Base-by-base conservation (phyloP, 1,284 basidiomycete species). In the Xerocomus nothofagi region DNA sequence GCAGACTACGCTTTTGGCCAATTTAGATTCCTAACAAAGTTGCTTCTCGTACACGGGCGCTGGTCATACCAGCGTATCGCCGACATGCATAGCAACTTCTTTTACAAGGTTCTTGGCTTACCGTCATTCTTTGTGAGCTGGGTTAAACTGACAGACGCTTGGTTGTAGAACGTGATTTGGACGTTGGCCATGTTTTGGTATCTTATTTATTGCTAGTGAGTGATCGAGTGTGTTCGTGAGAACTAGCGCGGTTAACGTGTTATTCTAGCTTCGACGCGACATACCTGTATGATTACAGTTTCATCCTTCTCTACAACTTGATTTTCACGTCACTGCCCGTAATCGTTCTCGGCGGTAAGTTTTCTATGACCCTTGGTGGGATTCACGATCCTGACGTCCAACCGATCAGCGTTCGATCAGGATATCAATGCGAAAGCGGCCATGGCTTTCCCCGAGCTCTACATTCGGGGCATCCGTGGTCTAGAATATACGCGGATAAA, bases 1-100 rank as follows among this genome's bases (percentile, higher is more conserved):
- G 94, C 96, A 14, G 96, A 98, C 70, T 98, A 98, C 60, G 95
- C 95, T 1, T 95, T 98, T 72, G 95, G 93, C 2, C 96, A 98
- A 66, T 99, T 99, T 77, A 78, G 95, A 47, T 98, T 88, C 76
- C 71, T 98, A 51, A 96, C 93, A 1, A 92, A 94, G 66, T 73
- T 98, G 34, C 76, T 99, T 15, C 79, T 99, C 51, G 96, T 98
- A 4, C 95, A 98, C 63, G 95, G 95, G 6, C 84, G 93, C 34
- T 96, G 95, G 94, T 95, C 91, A 30, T 98, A 98, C 71, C 87
- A 94, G 60, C 89, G 95, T 38, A 80, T 98, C 36, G 93, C 95
- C n/a, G 93, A 97, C 63, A 93, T 95, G 93, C 92, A 95, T 63
- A 88, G 88, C 56, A 96, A 94, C 71, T 98, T 98, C 75, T 98